Base-by-base conservation (phyloP, 2,329 filamentous ascomycete genomes). In the Pseudogymnoascus destructans region DNA sequence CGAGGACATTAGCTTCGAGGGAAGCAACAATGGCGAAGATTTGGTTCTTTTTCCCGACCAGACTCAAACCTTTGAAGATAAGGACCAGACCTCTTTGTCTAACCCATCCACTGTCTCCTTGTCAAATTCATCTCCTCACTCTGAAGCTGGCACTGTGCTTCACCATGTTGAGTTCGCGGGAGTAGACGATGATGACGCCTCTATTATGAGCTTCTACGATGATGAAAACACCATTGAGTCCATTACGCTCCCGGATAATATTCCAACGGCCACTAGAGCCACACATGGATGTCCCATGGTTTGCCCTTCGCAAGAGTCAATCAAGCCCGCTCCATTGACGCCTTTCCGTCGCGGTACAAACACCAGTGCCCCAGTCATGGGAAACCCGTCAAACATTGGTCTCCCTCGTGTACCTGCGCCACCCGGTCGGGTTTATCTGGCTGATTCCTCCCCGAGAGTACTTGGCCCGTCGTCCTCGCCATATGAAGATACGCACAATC, bases 401-500 rank as follows among this genome's bases (percentile, higher is more conserved):
- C 62, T 38, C 58, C 62, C 7, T 36, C 21, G 21, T 56, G 36
- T 32, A 30, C 60, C 5, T 57, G 64, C n/a, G 59, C 61, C n/a
- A n/a, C 57, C 15, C 13, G 57, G 13, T 58, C 58, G 42, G 42
- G 38, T 21, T 54, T 58, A 25, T 30, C 57, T 11, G 21, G 49
- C 11, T 10, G 36, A 42, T 40, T 38, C 25, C 13, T 60, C 9
- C 7, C 42, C 38, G 57, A 55, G 9, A 62, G 59, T 23, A 38
- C 5, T 23, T 57, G 59, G 36, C 58, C 60, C 52, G 59, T 57
- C 57, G n/a, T 58, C 62, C 1, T 61, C 61, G 19, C 62, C 63
- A 8, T 63, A 64, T 55, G 61, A 58, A 17, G 62, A 65, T 40
- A 63, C 63, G 5, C 49, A 59, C 9, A 61, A 64, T n/a, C 58